These are phyloP conservation scores for Geotrichum phurueaensis DNA, from an alignment of 1,139 yeast species.

Conservation along the genomic window DNA sequence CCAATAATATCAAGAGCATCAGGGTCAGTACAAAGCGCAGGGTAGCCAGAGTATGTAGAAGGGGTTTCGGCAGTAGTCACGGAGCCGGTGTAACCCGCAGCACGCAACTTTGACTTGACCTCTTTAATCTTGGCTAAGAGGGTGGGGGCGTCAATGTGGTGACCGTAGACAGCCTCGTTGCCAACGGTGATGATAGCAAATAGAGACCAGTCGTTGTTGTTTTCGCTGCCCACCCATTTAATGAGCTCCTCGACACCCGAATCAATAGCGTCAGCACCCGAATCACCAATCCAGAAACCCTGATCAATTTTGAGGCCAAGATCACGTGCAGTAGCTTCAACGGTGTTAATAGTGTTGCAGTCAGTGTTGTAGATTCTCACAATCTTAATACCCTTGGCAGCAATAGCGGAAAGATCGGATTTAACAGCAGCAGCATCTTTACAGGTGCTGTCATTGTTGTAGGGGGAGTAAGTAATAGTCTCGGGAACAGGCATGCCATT, in stretches of 20 bases:
- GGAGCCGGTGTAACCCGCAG: slow-evolving; percentile 72
- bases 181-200: slow-evolving; percentile 76
- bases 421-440: slow-evolving; percentile 50
- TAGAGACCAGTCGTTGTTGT: slow-evolving; percentile 57
- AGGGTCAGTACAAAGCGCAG: slow-evolving; percentile 58
- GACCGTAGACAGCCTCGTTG: slow-evolving; percentile 73
- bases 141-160: slow-evolving; percentile 52
- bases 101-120: slow-evolving; percentile 51
- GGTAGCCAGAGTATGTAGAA: slow-evolving; percentile 53
- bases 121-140: slow-evolving; percentile 56
- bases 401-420: slow-evolving; percentile 54
- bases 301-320: slow-evolving; percentile 73
- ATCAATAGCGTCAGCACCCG: slow-evolving; percentile 67
- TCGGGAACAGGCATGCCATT: slow-evolving; percentile 39
- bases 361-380: slow-evolving; percentile 83
- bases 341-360: slow-evolving; percentile 61
- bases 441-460: slow-evolving; percentile 60
- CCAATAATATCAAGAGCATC: slow-evolving; percentile 69
- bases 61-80: slow-evolving; percentile 89
- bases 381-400: slow-evolving; percentile 54
- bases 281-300: slow-evolving; percentile 69
- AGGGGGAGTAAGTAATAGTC: slow-evolving; percentile 75
- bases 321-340: slow-evolving; percentile 53
- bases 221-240: slow-evolving; percentile 34
- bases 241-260: slow-evolving; percentile 50